Evolutionary conservation across 1,284 basidiomycete species (phyloP), one percentile per base, ranked within the genome.

Genomic region (Trichosporon coremiiforme): DNA sequence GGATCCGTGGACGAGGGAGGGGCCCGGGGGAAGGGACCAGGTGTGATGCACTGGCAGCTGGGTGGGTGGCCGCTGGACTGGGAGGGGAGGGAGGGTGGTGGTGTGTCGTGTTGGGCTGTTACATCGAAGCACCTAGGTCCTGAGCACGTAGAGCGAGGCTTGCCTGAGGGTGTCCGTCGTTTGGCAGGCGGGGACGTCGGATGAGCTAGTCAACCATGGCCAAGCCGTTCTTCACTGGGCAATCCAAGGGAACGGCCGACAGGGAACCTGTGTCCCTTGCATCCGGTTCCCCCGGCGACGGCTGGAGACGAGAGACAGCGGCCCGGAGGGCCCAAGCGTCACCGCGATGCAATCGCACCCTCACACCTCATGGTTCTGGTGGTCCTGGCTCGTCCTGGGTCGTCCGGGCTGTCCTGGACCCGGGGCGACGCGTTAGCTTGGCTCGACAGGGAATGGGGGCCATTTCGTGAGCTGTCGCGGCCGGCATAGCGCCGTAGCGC

Each of bases 151-250:
- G 4, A 41, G n/a, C 10, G 38, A 41, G 38, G 33, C 33, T 35
- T 45, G 41, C 15, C 12, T 45, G 45, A 4, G 15, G 10, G 45
- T 22, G 47, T 10, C 20, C 20, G 20, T 53, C 47, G 47, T 53
- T 53, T 53, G 47, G 47, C 47, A 20, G 47, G 3, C 8, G 2
- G 47, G 47, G 47, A 20, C 47, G 47, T 53, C 47, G 47, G 47
- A 53, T 53, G 47, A 20, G 47, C 47, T 9, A 53, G n/a, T 53
- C 47, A 9, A 53, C 20, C 47, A 53, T 17, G 20, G 47, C 47
- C 47, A 53, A 53, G 47, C 47, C 3, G 47, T 53, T 53, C 47
- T 53, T 53, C 47, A 22, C 47, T 53, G 47, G 47, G 47, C 47
- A 53, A 53, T 20, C 20, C 47, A 20, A 45, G 15, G 15, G 20